These are phyloP conservation scores for Allantophomopsis lycopodina DNA, from an alignment of 2,329 filamentous ascomycete species.

Conservation along the genomic window DNA sequence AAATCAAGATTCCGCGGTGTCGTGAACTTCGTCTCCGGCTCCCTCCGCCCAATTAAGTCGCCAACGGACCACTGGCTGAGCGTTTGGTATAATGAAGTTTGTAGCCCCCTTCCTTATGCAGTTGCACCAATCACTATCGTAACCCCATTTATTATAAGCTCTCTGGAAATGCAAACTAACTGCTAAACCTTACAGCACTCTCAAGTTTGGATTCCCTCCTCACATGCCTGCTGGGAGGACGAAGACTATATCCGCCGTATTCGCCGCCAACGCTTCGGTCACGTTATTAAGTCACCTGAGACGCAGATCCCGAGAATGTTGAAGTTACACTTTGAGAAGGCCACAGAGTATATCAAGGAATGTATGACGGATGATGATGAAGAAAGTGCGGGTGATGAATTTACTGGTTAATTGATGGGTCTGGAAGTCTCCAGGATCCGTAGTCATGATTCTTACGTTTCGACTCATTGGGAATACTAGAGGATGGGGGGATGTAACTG, in stretches of 20 bases:
- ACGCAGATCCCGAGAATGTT: constrained; percentile 41
- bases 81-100: constrained; percentile 57
- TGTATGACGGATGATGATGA: constrained; percentile 6
- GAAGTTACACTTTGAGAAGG: constrained; percentile 35
- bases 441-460: too few relatives aligned
- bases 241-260: constrained; percentile 45
- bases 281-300: constrained; percentile 35
- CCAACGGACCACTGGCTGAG: constrained; percentile 62
- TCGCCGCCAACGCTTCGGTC: constrained; percentile 44
- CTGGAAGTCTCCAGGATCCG: too few relatives aligned
- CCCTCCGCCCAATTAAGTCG: constrained; percentile 64
- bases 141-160: too few relatives aligned
- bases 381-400: background rate
- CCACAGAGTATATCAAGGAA: constrained; percentile 32
- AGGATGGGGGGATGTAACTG: too few relatives aligned
- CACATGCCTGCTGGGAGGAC: constrained; percentile 65
- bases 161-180: too few relatives aligned
- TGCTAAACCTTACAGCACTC: constrained; percentile 39
- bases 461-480: too few relatives aligned
- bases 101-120: background rate
- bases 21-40: constrained; percentile 70
- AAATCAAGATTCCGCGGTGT: constrained; percentile 57
- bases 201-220: constrained; percentile 59
- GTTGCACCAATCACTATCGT: too few relatives aligned
- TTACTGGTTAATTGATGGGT: background rate